Evolutionary conservation across 148 eudicot genomes (phyloP).

Genomic region (Camellia granthamiana): DNA sequence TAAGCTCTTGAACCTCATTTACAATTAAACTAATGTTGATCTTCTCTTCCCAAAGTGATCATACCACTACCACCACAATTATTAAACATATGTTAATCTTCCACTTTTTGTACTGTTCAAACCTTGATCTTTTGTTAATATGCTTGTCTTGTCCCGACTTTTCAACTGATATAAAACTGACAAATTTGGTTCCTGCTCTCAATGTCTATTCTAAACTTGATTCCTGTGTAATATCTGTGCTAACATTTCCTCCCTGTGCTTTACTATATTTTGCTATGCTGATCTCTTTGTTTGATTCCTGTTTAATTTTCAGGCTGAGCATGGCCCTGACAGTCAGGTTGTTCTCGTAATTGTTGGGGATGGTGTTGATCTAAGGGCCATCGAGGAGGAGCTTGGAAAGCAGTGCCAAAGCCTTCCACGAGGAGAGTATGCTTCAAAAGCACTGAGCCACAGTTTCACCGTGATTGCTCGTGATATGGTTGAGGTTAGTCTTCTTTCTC

Average conservation of each 20-base stretch:
- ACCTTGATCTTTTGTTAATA: too few species aligned
- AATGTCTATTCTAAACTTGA: neutral
- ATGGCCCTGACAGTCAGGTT: slow-evolving; percentile 99
- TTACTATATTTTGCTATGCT: neutral
- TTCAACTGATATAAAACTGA: neutral
- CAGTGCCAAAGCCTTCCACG: slow-evolving; percentile 91
- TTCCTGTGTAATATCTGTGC: too few species aligned
- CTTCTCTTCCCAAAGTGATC: too few species aligned
- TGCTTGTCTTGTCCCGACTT: neutral
- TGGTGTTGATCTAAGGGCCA: slow-evolving; percentile 58
- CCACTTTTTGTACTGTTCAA: too few species aligned
- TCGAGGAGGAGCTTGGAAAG: slow-evolving; percentile 71
- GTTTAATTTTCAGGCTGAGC: slow-evolving; percentile 78
- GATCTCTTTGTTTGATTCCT: neutral
- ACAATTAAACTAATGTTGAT: too few species aligned
- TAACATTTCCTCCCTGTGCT: neutral
- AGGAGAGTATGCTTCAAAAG: slow-evolving; percentile 80
- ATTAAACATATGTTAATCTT: neutral
- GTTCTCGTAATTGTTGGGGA: slow-evolving; percentile 95
- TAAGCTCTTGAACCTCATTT: too few species aligned
- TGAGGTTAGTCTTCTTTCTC: slow-evolving; percentile 60
- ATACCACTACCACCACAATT: too few species aligned
- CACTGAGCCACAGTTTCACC: slow-evolving; percentile 82
- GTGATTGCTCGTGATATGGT: slow-evolving; percentile 84
- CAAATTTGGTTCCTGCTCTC: neutral